A percentile compares a stretch with the other conserved stretches of the same genome.
These are phyloP conservation scores for Camellia japonica DNA, from an alignment of 148 eudicot species.

Conservation along the genomic window DNA sequence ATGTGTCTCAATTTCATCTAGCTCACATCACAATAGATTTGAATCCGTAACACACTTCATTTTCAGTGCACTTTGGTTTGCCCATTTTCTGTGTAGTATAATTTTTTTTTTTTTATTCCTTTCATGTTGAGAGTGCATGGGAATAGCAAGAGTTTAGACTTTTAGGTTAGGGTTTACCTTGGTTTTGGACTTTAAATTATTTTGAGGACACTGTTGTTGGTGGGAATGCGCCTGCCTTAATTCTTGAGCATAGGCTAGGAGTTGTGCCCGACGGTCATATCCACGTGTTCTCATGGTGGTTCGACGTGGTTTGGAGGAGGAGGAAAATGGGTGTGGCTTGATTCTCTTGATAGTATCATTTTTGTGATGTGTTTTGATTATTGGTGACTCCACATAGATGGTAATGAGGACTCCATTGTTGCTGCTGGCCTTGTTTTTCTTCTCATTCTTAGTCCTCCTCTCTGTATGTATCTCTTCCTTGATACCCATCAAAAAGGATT, in stretches of 20 bases:
- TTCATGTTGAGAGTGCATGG: no score
- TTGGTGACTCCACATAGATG: constrained; percentile 41
- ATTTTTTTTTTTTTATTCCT: no score
- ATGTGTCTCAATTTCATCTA: no score
- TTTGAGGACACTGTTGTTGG: constrained; percentile 13
- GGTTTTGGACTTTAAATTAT: constrained; percentile 19
- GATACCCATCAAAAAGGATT: background rate
- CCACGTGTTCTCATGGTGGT: constrained; percentile 15
- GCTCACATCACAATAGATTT: no score
- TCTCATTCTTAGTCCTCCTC: background rate
- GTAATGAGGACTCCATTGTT: constrained; percentile 42
- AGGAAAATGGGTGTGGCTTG: constrained; percentile 7
- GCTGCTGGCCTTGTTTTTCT: background rate
- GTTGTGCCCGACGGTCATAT: constrained; percentile 54
- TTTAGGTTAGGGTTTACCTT: background rate
- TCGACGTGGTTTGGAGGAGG: constrained; percentile 11
- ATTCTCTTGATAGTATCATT: constrained; percentile 18
- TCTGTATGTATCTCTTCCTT: constrained; percentile 1
- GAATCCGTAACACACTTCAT: no score
- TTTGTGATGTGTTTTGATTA: background rate
- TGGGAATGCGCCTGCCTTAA: constrained; percentile 29
- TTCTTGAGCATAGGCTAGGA: constrained; percentile 50
- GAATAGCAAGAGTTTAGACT: background rate
- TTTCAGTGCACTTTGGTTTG: no score
- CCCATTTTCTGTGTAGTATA: no score